Percentiles rank a stretch among this genome's conserved stretches.
phyloP scores from a whole-genome alignment of 2,329 filamentous ascomycete species.

The Cordyceps tenuipes region DNA sequence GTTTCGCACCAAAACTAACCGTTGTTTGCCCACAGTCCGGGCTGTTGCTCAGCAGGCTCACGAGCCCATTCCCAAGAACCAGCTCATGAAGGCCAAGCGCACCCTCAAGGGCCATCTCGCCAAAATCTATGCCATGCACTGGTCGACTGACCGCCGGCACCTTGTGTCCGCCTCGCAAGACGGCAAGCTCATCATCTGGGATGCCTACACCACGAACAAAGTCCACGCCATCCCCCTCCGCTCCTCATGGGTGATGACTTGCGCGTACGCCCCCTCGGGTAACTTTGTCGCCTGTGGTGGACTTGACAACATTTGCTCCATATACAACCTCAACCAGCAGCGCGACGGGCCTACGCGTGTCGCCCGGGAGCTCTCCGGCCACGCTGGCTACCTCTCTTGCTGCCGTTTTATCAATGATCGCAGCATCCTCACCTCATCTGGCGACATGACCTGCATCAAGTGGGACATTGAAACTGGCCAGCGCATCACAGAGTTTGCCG shows the following conservation, averaged over 20 bases:
- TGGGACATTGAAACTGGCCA: conserved; percentile 99
- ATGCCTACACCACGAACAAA: conserved; percentile 99
- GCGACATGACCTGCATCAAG: conserved; percentile 99
- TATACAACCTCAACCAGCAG: conserved; percentile 94
- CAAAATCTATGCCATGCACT: conserved; percentile 99
- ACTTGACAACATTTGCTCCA: conserved; percentile 98
- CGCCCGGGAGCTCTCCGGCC: conserved; percentile 88
- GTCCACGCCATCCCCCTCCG: conserved; percentile 95
- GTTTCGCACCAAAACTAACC: conserved; percentile 13
- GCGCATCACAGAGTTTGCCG: conserved; percentile 95
- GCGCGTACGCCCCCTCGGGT: conserved; percentile 94
- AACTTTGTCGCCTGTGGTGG: conserved; percentile 98
- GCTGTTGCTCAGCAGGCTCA: conserved; percentile 88
- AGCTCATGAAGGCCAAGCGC: conserved; percentile 93
- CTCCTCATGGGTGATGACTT: conserved; percentile 99
- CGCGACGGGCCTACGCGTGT: conserved; percentile 96
- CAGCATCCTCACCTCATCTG: conserved; percentile 93
- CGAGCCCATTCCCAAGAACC: conserved; percentile 82
- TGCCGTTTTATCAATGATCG: conserved; percentile 98
- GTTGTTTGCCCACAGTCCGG: conserved; percentile 53
- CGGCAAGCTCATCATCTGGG: conserved; percentile 99
- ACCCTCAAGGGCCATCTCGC: conserved; percentile 96
- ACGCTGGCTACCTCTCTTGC: conserved; percentile 96
- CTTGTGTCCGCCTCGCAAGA: conserved; percentile 97
- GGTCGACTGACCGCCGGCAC: conserved; percentile 96